Base-by-base conservation (phyloP, 768 basidiomycete genomes). In the Gloeopeniophorella convolvens region DNA sequence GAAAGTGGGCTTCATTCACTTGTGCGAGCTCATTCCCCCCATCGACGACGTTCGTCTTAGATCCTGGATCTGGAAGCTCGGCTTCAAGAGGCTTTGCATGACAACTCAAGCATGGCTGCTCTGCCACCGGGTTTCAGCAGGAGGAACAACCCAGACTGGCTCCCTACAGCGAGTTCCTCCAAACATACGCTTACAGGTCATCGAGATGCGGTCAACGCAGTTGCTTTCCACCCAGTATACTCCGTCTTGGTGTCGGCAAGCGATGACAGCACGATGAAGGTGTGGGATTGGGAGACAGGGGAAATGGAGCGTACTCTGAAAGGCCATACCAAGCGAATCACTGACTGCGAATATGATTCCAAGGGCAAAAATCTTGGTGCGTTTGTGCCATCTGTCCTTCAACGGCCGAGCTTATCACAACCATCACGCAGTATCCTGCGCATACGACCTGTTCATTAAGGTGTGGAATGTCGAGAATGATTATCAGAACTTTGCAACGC, bases 281-380 rank as follows among this genome's bases (percentile, higher is more conserved):
- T 80, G 5, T 80, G 78, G 78, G 79, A 81, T 56, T 80, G 77
- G 77, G 78, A 80, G 62, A 72, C 72, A 12, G 79, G 79, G 32
- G 78, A 80, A 47, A 72, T 79, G 53, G 79, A 80, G 62, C 59
- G 76, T 54, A 80, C 79, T 32, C 61, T 80, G 23, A 79, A 79
- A 58, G 78, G 78, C 4, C 79, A 82, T 63, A 80, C 79, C 18
- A 75, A 75, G 58, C 70, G 70, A 13, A 77, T 82, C 5, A 72
- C 69, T 51, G 78, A 80, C 61, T 72, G 76, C n/a, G 77, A 79
- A 47, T 80, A 72, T 56, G 77, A 79, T 61, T 65, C 68, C 18
- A 77, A 76, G 61, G 79, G 79, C 7, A 71, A 67, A 31, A 59
- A 70, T 20, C 67, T 79, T 52, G 77, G 78, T 79, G 51, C 24